Base-by-base conservation (phyloP, 441 rosid species). In the Pelargonium australe region DNA sequence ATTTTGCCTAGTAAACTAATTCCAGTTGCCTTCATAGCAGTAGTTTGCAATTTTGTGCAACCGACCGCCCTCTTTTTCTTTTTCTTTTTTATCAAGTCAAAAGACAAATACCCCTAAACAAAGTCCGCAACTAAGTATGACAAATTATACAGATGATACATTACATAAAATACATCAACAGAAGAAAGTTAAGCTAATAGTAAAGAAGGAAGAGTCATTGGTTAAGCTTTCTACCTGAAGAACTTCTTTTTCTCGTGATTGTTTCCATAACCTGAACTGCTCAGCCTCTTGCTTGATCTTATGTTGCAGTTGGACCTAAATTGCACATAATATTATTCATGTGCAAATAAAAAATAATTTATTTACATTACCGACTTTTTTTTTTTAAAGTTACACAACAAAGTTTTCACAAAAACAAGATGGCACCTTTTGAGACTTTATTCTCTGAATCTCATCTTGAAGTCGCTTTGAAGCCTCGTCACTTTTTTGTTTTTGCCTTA, bases 271-370 rank as follows among this genome's bases (percentile, higher is more conserved):
- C 77, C 98, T 85, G 65, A 90, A 90, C 72, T 88, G 96, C 81
- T 95, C 99, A 53, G 96, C 90, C 78, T 95, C 99, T 74, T 95
- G 99, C 86, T 95, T 92, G 77, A 95, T 95, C 84, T 92, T 92
- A 49, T 95, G 95, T 72, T 92, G 98, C 68, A 95, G 68, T 81
- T 92, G 98, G 79, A 89, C 99, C 99, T 90, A 77, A 66, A 75
- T 71, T 13, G 20, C 67, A 25, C 37, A 68, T 7, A 43, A 68
- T 73, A 71, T 49, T 72, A 70, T 74, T 68, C 16, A 49, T 20
- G 31, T 58, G 53, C 47, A 64, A 66, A 47, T 60, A 19, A 20
- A 64, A 19, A 73, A 8, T 7, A 19, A 25, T 14, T 14, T 13
- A 57, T 64, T 49, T 16, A 65, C 66, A 65, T 45, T 25, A 25